Percentiles rank a stretch among this genome's conserved stretches.
Conservation (phyloP, 83 land plant genomes). For the Picea mariana region DNA sequence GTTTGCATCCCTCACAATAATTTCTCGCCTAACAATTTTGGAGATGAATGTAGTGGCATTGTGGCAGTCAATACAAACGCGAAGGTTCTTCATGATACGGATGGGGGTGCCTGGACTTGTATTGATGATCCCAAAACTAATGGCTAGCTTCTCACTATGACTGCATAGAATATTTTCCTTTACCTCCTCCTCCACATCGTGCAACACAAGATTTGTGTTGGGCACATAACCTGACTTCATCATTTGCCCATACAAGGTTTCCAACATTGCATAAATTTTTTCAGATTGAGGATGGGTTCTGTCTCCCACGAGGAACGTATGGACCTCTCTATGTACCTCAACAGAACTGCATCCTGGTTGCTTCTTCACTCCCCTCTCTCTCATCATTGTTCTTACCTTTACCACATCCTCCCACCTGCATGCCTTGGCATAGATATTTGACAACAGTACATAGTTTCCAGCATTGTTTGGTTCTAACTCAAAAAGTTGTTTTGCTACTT, state of each 20-base stretch:
- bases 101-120: constrained; percentile 10
- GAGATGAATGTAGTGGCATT: neutral
- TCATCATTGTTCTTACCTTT: constrained; percentile 1
- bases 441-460: neutral
- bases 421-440: constrained; percentile 6
- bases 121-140: constrained; percentile 9
- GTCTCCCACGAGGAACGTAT: neutral
- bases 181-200: constrained; percentile 5
- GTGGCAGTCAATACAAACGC: constrained; percentile 10
- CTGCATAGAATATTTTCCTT: constrained; percentile 8
- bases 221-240: neutral
- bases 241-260: neutral
- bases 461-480: neutral
- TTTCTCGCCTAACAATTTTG: constrained; percentile 6
- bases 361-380: constrained; percentile 4
- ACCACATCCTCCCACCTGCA: neutral
- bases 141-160: constrained; percentile 12
- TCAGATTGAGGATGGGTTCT: neutral
- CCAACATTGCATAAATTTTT: neutral
- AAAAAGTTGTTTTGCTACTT: neutral
- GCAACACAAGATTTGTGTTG: constrained; percentile 7
- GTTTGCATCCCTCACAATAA: constrained; percentile 4
- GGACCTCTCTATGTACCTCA: neutral
- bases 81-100: neutral
- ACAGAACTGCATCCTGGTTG: neutral